phyloP scores from a whole-genome alignment of 2,329 filamentous ascomycete genomes.

The Xylaria sp. region DNA sequence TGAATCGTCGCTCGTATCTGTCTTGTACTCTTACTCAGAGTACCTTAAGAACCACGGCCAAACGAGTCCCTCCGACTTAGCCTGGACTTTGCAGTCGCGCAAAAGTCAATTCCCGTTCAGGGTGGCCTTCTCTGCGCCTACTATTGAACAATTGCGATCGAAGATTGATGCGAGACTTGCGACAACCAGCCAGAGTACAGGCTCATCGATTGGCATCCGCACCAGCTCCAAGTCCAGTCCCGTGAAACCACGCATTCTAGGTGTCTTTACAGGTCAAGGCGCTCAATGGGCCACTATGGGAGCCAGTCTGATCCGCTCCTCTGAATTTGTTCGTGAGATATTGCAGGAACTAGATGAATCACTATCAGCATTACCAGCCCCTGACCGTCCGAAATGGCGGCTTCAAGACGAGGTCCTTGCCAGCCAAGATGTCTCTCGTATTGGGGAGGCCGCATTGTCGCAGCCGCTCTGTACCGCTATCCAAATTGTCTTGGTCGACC shows the following conservation, averaged over 20 bases:
- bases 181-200: background rate
- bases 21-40: background rate
- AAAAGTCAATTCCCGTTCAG: conserved; percentile 4
- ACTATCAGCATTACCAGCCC: conserved; percentile 24
- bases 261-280: conserved; percentile 38
- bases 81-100: conserved; percentile 22
- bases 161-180: conserved; percentile 13
- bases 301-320: conserved; percentile 23
- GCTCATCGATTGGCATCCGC: conserved; percentile 18
- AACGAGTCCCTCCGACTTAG: conserved; percentile 7
- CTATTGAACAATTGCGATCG: background rate
- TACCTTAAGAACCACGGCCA: background rate
- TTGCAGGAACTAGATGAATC: conserved; percentile 32
- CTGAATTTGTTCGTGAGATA: background rate
- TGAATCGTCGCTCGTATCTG: conserved; percentile 18
- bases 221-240: background rate
- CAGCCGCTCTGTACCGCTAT: conserved; percentile 36
- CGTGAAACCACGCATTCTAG: conserved; percentile 25
- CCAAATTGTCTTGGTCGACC: background rate
- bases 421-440: conserved; percentile 33
- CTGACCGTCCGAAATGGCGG: conserved; percentile 39
- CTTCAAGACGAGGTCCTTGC: conserved; percentile 32
- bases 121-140: conserved; percentile 12
- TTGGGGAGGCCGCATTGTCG: conserved; percentile 35
- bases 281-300: conserved; percentile 41